Evolutionary conservation across 345 rosid genomes (phyloP), one percentile per base, ranked within the genome.

Genomic region (Litchi chinensis): DNA sequence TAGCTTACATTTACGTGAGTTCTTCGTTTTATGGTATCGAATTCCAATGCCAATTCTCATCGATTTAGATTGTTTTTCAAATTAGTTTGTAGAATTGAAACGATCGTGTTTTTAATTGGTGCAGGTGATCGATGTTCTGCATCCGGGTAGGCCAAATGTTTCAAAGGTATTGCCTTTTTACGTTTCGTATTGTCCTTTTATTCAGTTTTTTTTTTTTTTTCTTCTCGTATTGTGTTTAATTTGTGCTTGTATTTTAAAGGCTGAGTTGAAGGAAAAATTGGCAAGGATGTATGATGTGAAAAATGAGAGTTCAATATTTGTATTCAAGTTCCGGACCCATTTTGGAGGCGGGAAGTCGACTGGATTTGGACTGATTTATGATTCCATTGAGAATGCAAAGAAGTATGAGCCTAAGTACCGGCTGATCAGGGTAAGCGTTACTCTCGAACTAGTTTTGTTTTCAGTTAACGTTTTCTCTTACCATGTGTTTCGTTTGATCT

Each of bases 331-430:
- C 75, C 85, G 92, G 70, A 92, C 96, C 19, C 92, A 92, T 73
- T 92, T 92, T 78, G 95, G 95, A 65, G 96, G 96, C 43, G 96
- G 96, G 52, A 90, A 90, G 50, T 90, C 96, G 3, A 90, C 90
- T 2, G 93, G 96, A 1, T 92, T 92, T 82, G 96, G 96, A 3
- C 77, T 92, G 82, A 89, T 92, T 67, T 92, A 92, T 52, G 96
- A 90, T 56, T 83, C 91, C 0, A 86, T 88, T 56, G 96, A 90
- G 74, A 89, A 82, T 44, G 96, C 93, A 1, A 90, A 89, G 89
- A 92, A 90, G 81, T 92, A 77, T 21, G 96, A 92, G 81, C 93
- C 96, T 2, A 90, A 90, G 79, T 88, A 92, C 82, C 84, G 92
- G 71, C 87, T 92, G 10, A 83, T 92, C 88, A 90, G 96, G 96